phyloP scores from a whole-genome alignment of 495 filamentous ascomycete species.

The Margaritispora aquatica region DNA sequence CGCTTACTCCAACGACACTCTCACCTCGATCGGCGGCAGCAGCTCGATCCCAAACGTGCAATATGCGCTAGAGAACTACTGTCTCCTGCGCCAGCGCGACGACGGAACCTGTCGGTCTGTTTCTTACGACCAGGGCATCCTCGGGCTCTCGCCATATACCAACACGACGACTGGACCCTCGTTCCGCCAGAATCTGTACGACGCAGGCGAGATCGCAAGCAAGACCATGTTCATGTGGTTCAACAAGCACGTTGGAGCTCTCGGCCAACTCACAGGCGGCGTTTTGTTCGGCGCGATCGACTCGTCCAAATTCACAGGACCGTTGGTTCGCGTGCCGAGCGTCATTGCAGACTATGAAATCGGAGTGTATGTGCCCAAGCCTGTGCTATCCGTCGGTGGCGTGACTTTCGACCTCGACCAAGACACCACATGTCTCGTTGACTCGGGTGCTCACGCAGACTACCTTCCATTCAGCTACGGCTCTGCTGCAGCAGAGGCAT shows the following conservation, averaged over 20 bases:
- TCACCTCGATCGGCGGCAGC: neutral
- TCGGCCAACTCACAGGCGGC: neutral
- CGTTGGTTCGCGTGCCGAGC: neutral
- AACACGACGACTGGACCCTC: neutral
- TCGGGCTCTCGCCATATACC: conserved; percentile 1
- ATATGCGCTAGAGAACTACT: neutral
- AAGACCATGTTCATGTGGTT: conserved; percentile 6
- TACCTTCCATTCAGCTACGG: neutral
- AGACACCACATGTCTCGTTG: conserved; percentile 1
- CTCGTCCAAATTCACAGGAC: conserved; percentile 2
- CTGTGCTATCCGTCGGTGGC: neutral
- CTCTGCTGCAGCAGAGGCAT: neutral
- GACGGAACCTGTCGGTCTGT: neutral
- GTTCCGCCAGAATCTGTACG: conserved; percentile 6
- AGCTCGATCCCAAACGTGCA: neutral
- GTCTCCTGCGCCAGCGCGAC: neutral
- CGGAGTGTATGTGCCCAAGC: conserved; percentile 1
- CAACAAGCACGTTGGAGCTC: neutral
- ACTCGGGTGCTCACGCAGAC: conserved; percentile 5
- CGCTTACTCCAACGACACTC: neutral
- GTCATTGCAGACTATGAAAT: neutral
- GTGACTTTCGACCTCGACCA: neutral
- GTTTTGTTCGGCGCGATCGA: conserved; percentile 2
- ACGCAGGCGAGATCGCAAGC: neutral
- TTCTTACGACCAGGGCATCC: neutral